Conservation (phyloP, 148 eudicot species). For the Rhododendron simsii region DNA sequence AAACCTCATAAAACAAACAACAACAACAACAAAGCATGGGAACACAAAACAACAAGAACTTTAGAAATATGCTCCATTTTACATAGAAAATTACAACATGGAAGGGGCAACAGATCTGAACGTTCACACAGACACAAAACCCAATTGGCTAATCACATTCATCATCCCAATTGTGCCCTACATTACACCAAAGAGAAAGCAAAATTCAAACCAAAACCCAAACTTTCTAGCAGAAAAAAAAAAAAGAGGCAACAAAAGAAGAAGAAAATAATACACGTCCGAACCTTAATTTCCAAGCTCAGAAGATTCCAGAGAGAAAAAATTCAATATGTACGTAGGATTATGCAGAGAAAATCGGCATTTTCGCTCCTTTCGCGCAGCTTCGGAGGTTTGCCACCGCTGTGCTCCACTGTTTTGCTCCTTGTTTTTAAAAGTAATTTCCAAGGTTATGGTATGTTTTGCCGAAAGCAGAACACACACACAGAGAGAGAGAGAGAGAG, state of each 20-base stretch:
- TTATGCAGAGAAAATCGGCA: not conserved
- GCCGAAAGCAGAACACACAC: not conserved
- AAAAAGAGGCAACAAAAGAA: not conserved
- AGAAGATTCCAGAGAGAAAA: not conserved
- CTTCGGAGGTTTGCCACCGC: not conserved
- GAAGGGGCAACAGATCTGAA: constrained; percentile 4
- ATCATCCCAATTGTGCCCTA: not conserved
- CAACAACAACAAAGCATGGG: not conserved
- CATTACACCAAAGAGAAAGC: not conserved
- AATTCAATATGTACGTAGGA: not conserved
- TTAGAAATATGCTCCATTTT: not conserved
- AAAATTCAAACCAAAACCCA: not conserved
- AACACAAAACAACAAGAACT: not conserved
- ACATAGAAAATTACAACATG: not conserved
- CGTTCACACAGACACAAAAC: not conserved
- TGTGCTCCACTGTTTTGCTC: not conserved
- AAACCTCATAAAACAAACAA: not conserved
- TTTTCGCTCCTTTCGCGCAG: not conserved
- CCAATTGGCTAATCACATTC: not conserved
- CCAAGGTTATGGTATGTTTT: not conserved
- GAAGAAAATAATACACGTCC: not conserved
- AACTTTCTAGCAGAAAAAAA: not conserved
- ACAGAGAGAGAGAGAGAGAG: not conserved
- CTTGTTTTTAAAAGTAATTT: not conserved
- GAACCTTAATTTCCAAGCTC: not conserved